A percentile compares a stretch with the other conserved stretches of the same genome.
These are phyloP conservation scores for Cystofilobasidium bisporidii DNA, from an alignment of 768 basidiomycete species.

Conservation along the genomic window DNA sequence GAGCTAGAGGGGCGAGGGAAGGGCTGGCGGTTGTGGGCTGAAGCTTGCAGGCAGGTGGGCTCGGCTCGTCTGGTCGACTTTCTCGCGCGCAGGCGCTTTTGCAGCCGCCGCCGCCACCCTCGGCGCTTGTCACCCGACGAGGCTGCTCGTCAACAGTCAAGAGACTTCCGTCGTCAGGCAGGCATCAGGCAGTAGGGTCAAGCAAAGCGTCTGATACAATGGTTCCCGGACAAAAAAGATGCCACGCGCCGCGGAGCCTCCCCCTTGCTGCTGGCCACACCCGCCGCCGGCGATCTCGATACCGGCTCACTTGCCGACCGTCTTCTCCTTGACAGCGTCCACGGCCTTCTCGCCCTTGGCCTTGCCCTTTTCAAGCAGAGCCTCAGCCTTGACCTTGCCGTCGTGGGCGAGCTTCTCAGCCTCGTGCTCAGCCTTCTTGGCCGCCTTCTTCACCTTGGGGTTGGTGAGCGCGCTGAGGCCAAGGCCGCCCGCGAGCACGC, in stretches of 20 bases:
- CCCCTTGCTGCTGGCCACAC: too few species aligned
- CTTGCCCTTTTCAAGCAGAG: neutral
- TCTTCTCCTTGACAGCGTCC: constrained; percentile 8
- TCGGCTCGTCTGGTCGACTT: too few species aligned
- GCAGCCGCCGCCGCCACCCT: too few species aligned
- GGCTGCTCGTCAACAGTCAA: too few species aligned
- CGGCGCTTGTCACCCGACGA: too few species aligned
- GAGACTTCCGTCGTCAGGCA: too few species aligned
- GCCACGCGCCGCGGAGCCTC: too few species aligned
- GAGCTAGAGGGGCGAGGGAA: neutral
- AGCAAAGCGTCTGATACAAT: too few species aligned
- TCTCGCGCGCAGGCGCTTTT: too few species aligned
- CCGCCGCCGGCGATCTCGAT: neutral
- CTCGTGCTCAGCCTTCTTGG: constrained; percentile 1
- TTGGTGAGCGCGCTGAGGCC: neutral
- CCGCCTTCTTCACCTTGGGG: neutral
- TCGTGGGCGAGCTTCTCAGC: neutral
- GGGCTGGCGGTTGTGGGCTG: neutral
- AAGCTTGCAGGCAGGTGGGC: too few species aligned
- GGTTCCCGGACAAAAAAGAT: too few species aligned
- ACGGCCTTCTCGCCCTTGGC: constrained; percentile 12
- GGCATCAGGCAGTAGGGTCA: too few species aligned
- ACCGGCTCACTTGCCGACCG: constrained; percentile 2
- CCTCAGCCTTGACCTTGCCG: constrained; percentile 4
- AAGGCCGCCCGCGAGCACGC: neutral